A percentile compares a stretch with the other conserved stretches of the same genome.
Evolutionary conservation across 2,329 filamentous ascomycete genomes (phyloP).

Genomic region (Penicillium sp.): DNA sequence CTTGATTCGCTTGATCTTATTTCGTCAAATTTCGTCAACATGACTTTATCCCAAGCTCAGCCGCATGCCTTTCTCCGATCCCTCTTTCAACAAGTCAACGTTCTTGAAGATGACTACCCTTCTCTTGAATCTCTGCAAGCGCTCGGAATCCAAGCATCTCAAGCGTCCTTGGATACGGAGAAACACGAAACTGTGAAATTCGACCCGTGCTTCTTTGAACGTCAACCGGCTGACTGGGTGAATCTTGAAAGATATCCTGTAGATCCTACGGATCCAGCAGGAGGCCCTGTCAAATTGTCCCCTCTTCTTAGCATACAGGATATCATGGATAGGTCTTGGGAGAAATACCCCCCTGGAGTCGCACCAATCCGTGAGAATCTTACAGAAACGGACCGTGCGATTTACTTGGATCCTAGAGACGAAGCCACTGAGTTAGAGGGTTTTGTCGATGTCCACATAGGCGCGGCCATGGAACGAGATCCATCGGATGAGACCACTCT

Average conservation of each 20-base stretch:
- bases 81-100: not conserved
- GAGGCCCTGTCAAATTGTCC: not conserved
- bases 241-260: not conserved
- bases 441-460: not conserved
- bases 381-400: not conserved
- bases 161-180: not conserved
- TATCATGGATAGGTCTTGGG: not conserved
- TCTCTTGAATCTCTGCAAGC: not conserved
- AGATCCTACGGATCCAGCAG: not conserved
- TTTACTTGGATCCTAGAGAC: not conserved
- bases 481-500: not conserved
- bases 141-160: not conserved
- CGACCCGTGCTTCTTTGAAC: not conserved
- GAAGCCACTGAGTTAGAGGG: not conserved
- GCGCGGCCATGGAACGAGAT: too few species aligned
- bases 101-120: not conserved
- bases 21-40: not conserved
- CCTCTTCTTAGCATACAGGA: not conserved
- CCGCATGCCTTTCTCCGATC: not conserved
- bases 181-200: not conserved
- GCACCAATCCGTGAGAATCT: not conserved
- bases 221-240: not conserved
- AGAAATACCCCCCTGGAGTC: not conserved
- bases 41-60: not conserved
- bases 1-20: not conserved